Percentiles rank a stretch among this genome's conserved stretches.
phyloP scores from a whole-genome alignment of 2,329 filamentous ascomycete species.

The Cladophialophora exuberans region DNA sequence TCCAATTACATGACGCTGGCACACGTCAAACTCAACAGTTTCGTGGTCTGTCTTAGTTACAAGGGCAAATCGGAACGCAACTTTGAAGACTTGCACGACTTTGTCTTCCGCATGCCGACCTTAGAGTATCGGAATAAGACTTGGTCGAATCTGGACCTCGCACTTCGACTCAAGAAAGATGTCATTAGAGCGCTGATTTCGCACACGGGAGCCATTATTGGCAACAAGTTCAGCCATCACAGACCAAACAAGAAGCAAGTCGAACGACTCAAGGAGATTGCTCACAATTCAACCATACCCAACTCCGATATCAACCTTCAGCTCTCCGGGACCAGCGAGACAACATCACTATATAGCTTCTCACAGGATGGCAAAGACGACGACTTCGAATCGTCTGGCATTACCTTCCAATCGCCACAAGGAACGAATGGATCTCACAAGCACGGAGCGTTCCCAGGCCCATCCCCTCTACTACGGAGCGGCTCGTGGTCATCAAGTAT shows the following conservation, averaged over 20 bases:
- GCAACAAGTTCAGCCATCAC: constrained; percentile 93
- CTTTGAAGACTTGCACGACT: constrained; percentile 93
- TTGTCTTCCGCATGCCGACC: constrained; percentile 92
- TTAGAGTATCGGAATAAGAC: constrained; percentile 98
- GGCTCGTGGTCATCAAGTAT: constrained; percentile 23
- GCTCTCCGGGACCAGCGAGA: constrained; percentile 31
- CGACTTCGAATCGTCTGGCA: constrained; percentile 29
- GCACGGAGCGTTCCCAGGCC: constrained; percentile 14
- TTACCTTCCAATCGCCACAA: constrained; percentile 28
- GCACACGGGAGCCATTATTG: constrained; percentile 93
- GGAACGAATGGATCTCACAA: constrained; percentile 21
- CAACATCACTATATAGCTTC: constrained; percentile 32
- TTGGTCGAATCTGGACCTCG: constrained; percentile 96
- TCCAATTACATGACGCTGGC: constrained; percentile 98
- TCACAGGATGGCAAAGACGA: constrained; percentile 29
- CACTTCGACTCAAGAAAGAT: constrained; percentile 89
- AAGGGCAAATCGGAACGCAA: constrained; percentile 96
- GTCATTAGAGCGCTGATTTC: constrained; percentile 92
- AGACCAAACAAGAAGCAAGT: constrained; percentile 79
- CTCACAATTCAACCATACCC: constrained; percentile 71
- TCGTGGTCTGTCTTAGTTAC: constrained; percentile 93
- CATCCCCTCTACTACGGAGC: constrained; percentile 20
- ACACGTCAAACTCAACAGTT: constrained; percentile 91
- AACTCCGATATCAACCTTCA: constrained; percentile 38
- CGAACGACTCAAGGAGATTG: constrained; percentile 77